Evolutionary conservation across 179 eudicot genomes (phyloP).

Genomic region (Spergularia azorica): DNA sequence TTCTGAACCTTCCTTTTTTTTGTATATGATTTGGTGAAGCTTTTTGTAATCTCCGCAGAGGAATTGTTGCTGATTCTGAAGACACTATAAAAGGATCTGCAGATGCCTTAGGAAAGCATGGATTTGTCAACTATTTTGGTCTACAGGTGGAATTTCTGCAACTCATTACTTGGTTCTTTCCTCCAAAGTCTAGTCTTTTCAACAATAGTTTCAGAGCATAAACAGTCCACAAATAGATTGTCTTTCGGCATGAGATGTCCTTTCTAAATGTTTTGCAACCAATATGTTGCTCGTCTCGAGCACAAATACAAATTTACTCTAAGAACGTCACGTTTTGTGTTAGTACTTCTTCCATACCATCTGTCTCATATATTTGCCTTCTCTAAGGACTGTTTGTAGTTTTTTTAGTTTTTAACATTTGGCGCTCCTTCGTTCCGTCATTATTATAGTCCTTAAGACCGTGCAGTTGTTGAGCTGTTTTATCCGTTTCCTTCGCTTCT

Average conservation of each 20-base stretch:
- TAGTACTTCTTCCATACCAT: neutral
- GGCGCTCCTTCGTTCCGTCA: neutral
- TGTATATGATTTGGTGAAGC: neutral
- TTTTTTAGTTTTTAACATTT: neutral
- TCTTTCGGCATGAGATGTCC: neutral
- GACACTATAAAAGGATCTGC: slow-evolving; percentile 71
- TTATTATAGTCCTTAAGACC: neutral
- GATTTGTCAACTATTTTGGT: slow-evolving; percentile 95
- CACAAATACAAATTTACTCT: neutral
- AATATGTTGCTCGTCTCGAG: neutral
- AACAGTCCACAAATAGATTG: neutral
- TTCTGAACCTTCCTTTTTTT: neutral
- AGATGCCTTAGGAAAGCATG: slow-evolving; percentile 70
- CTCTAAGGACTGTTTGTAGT: neutral
- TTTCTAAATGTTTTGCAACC: slow-evolving; percentile 6
- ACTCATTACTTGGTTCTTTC: neutral
- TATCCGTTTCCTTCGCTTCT: neutral
- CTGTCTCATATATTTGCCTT: neutral
- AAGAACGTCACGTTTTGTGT: neutral
- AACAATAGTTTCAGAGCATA: neutral
- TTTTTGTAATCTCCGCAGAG: slow-evolving; percentile 48
- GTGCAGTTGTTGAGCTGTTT: slow-evolving; percentile 6
- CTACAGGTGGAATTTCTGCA: slow-evolving; percentile 56
- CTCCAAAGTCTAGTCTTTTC: neutral
- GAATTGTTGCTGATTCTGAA: slow-evolving; percentile 80